Evolutionary conservation across 495 filamentous ascomycete genomes (phyloP).

Genomic region (Neurospora sp.): DNA sequence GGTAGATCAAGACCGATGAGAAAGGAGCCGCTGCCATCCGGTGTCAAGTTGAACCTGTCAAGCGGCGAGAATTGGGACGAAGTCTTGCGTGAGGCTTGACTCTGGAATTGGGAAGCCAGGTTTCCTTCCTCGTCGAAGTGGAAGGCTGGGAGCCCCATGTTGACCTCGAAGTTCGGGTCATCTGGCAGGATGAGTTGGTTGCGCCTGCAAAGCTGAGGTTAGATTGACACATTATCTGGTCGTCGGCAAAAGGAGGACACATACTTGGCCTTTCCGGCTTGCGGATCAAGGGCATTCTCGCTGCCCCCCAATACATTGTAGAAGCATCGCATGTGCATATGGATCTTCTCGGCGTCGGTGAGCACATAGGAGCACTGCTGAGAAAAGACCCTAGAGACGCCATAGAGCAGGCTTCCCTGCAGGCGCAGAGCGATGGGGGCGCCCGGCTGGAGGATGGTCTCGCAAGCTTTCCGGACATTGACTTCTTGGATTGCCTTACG

Average conservation of each 20-base stretch:
- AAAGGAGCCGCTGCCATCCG: constrained; percentile 12
- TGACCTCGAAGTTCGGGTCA: constrained; percentile 68
- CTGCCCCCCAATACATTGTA: constrained; percentile 34
- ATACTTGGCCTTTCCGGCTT: constrained; percentile 65
- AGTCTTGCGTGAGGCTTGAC: constrained; percentile 34
- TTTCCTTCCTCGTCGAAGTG: constrained; percentile 47
- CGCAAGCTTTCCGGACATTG: constrained; percentile 75
- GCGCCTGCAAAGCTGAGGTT: constrained; percentile 41
- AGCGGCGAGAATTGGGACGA: constrained; percentile 35
- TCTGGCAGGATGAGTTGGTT: constrained; percentile 71
- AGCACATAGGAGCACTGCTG: constrained; percentile 85
- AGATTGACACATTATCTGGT: background rate
- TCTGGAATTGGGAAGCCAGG: constrained; percentile 16
- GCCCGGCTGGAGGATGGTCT: constrained; percentile 71
- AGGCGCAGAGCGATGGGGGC: constrained; percentile 87
- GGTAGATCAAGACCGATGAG: constrained; percentile 13
- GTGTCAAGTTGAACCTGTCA: constrained; percentile 3
- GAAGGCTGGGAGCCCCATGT: constrained; percentile 19
- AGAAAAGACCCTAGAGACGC: constrained; percentile 71
- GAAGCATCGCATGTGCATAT: constrained; percentile 59
- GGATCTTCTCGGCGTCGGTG: constrained; percentile 65
- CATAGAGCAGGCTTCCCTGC: constrained; percentile 83
- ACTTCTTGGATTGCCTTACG: constrained; percentile 86
- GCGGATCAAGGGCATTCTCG: constrained; percentile 51
- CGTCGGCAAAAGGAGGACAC: constrained; percentile 4